phyloP scores from a whole-genome alignment of 192 early-diverging fungal species.

The Tieghemiomyces parasiticus region DNA sequence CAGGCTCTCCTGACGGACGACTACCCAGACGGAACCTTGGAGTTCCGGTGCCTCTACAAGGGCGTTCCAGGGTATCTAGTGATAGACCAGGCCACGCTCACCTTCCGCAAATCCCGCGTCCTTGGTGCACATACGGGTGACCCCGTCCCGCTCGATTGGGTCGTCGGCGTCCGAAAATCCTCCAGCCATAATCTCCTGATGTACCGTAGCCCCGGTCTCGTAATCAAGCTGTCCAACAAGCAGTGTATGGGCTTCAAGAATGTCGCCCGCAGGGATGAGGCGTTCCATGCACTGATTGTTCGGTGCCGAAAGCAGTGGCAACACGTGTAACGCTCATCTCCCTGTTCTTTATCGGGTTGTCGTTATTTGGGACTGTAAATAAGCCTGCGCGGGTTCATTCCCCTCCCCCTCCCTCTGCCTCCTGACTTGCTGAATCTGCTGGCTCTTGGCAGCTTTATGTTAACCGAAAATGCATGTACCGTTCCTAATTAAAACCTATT shows the following conservation, averaged over 20 bases:
- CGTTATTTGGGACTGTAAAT: no score
- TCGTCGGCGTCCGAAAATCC: constrained; percentile 10
- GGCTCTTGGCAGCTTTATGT: no score
- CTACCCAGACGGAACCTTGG: no score
- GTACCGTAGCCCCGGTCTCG: constrained; percentile 21
- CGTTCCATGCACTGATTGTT: constrained; percentile 17
- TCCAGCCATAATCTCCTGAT: constrained; percentile 18
- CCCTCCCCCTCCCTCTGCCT: no score
- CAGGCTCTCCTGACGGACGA: no score
- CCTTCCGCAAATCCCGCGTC: constrained; percentile 14
- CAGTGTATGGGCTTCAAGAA: constrained; percentile 15
- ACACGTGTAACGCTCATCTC: neutral
- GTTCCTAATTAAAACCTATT: no score
- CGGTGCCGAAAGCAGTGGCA: constrained; percentile 5
- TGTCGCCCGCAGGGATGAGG: constrained; percentile 20
- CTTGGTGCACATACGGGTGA: neutral
- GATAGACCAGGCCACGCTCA: constrained; percentile 16
- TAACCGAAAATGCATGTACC: no score
- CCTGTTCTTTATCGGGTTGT: no score
- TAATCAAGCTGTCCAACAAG: constrained; percentile 19
- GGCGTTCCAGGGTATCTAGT: constrained; percentile 22
- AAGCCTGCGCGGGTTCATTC: no score
- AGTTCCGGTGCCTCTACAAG: constrained; percentile 19
- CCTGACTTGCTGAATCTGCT: no score
- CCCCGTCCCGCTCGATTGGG: constrained; percentile 6